phyloP scores from a whole-genome alignment of 805 yeast species.

The Ascoidea asiatica region DNA sequence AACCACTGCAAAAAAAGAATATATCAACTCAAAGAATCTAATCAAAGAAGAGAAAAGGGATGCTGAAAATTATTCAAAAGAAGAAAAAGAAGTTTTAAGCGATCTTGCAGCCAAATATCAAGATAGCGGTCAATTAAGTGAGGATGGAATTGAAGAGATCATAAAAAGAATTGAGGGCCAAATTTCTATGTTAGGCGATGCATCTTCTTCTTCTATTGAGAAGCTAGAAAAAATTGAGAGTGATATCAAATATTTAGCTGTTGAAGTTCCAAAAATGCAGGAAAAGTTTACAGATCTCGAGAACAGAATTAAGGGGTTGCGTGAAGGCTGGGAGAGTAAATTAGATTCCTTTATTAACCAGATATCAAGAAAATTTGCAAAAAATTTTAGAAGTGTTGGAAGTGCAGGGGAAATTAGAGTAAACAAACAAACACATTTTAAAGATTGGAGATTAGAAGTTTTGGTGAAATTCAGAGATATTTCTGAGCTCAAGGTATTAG shows the following conservation, averaged over 20 bases:
- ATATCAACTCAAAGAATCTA: constrained; percentile 13
- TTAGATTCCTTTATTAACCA: constrained; percentile 35
- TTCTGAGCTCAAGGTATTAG: constrained; percentile 55
- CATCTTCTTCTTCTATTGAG: constrained; percentile 24
- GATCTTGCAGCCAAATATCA: constrained; percentile 26
- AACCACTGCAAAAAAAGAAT: constrained; percentile 17
- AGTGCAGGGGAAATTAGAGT: constrained; percentile 74
- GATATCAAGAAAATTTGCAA: constrained; percentile 54
- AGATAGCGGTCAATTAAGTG: constrained; percentile 22
- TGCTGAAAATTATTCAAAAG: constrained; percentile 24
- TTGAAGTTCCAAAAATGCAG: constrained; percentile 13
- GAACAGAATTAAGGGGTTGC: constrained; percentile 23
- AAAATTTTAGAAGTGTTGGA: constrained; percentile 60
- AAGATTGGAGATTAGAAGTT: constrained; percentile 76
- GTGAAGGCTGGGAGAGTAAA: constrained; percentile 46
- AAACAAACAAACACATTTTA: constrained; percentile 35
- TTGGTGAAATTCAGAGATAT: constrained; percentile 75
- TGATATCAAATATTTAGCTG: constrained; percentile 13
- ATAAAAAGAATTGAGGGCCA: constrained; percentile 36
- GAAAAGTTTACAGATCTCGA: constrained; percentile 17
- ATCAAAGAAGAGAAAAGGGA: constrained; percentile 16
- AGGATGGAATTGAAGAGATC: constrained; percentile 22
- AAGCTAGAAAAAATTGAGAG: constrained; percentile 18
- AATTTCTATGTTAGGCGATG: constrained; percentile 19
- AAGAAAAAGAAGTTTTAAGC: constrained; percentile 24